phyloP scores from a whole-genome alignment of 2,329 filamentous ascomycete genomes.

The Capronia americana region DNA sequence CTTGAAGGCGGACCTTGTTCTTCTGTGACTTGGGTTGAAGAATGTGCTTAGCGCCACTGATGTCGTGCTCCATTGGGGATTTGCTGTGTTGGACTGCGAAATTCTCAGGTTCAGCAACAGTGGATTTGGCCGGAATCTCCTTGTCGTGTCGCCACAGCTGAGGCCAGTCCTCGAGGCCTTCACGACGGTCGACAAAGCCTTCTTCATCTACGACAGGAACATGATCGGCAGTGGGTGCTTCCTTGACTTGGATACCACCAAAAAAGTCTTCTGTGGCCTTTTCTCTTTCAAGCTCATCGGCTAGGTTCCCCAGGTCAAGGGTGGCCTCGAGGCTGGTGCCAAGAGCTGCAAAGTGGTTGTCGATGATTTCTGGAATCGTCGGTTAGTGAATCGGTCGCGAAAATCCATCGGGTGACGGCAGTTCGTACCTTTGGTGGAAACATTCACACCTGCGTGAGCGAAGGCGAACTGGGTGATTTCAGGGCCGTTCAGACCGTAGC shows the following conservation, averaged over 20 bases:
- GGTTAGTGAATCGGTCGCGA: background rate
- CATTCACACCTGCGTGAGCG: conserved; percentile 24
- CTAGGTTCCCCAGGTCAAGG: background rate
- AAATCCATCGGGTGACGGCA: background rate
- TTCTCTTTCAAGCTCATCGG: conserved; percentile 13
- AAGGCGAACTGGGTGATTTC: conserved; percentile 23
- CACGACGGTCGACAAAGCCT: conserved; percentile 12
- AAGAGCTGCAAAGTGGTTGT: conserved; percentile 16
- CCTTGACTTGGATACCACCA: conserved; percentile 4
- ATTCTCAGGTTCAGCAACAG: background rate
- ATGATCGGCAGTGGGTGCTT: conserved; percentile 4
- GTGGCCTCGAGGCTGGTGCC: conserved; percentile 11
- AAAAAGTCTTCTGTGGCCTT: conserved; percentile 13
- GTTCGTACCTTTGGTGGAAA: conserved; percentile 21
- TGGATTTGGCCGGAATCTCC: conserved; percentile 4
- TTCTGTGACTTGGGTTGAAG: conserved; percentile 31
- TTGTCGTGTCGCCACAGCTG: conserved; percentile 14
- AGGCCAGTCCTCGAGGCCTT: conserved; percentile 22
- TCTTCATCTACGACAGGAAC: conserved; percentile 17
- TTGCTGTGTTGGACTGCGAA: conserved; percentile 11
- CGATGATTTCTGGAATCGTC: background rate
- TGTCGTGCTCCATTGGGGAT: background rate
- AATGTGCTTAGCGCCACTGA: conserved; percentile 19
- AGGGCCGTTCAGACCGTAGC: conserved; percentile 16
- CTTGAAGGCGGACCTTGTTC: conserved; percentile 14